A percentile compares a stretch with the other conserved stretches of the same genome.
phyloP scores from a whole-genome alignment of 2,329 filamentous ascomycete species.

The Ophiostoma sp. region DNA sequence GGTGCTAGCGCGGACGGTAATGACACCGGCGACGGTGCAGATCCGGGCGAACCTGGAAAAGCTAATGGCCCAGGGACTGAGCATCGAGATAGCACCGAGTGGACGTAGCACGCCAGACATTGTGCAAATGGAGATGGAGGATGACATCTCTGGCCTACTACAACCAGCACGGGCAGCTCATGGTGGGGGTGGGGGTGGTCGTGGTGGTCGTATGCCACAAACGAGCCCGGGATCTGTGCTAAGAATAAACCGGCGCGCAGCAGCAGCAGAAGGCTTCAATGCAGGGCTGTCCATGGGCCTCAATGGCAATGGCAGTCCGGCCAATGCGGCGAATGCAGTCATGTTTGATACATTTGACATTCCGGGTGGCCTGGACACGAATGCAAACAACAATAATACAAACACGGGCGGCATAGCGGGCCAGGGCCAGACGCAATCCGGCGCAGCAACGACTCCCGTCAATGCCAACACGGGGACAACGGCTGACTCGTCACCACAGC shows the following conservation, averaged over 20 bases:
- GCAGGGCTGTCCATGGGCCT: neutral
- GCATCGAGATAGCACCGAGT: slow-evolving; percentile 31
- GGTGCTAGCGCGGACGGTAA: slow-evolving; percentile 47
- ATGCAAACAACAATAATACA: neutral
- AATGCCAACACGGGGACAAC: neutral
- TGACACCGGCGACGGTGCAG: slow-evolving; percentile 46
- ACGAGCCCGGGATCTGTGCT: slow-evolving; percentile 13
- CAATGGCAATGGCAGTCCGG: neutral
- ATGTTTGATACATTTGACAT: slow-evolving; percentile 22
- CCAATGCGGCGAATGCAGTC: neutral
- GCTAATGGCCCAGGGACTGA: slow-evolving; percentile 44
- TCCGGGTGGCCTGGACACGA: neutral
- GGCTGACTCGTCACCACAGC: slow-evolving; percentile 6
- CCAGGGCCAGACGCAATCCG: no score
- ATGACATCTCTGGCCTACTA: slow-evolving; percentile 24
- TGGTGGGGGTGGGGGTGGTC: neutral
- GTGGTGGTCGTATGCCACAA: neutral
- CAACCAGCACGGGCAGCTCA: slow-evolving; percentile 11
- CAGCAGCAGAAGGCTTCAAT: neutral
- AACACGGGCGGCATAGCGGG: no score
- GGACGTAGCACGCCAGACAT: slow-evolving; percentile 24
- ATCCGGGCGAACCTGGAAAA: slow-evolving; percentile 48
- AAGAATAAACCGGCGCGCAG: slow-evolving; percentile 4
- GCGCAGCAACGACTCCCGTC: neutral
- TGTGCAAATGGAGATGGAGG: slow-evolving; percentile 25